A percentile compares a stretch with the other conserved stretches of the same genome.
These are phyloP conservation scores for Verticillium nubilum DNA, from an alignment of 2,329 filamentous ascomycete genomes.

Conservation along the genomic window DNA sequence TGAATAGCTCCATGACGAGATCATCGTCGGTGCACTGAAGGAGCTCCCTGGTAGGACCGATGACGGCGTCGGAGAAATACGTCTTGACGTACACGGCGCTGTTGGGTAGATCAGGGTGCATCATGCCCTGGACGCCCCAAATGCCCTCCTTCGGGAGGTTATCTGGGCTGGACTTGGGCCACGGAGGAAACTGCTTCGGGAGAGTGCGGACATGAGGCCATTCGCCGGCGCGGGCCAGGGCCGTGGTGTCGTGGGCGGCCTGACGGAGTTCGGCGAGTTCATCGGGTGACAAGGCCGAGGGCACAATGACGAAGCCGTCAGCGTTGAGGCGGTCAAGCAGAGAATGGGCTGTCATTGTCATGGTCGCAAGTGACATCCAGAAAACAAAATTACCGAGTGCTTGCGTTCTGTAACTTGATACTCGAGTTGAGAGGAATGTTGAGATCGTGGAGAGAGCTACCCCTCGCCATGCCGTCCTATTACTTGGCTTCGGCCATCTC, in stretches of 20 bases:
- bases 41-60: conserved; percentile 60
- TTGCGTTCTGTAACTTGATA: neutral
- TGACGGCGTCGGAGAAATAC: conserved; percentile 66
- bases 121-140: conserved; percentile 84
- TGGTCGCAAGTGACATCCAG: neutral
- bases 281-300: conserved; percentile 51
- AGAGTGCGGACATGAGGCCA: conserved; percentile 83
- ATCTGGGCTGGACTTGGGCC: conserved; percentile 46
- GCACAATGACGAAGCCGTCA: conserved; percentile 74
- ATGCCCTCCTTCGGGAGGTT: conserved; percentile 54
- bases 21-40: conserved; percentile 52
- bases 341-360: conserved; percentile 4
- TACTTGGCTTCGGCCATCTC: neutral
- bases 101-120: conserved; percentile 66
- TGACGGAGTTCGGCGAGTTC: conserved; percentile 55
- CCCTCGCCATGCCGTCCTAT: neutral
- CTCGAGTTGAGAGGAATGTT: neutral
- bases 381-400: neutral
- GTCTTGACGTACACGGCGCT: conserved; percentile 55
- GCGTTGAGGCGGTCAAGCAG: conserved; percentile 52
- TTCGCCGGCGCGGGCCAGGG: conserved; percentile 58
- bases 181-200: conserved; percentile 88
- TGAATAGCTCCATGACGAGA: conserved; percentile 83
- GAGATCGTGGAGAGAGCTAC: neutral
- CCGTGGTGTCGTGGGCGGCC: conserved; percentile 52